Evolutionary conservation across 1,284 basidiomycete species (phyloP).

Genomic region (Hypsizygus ulmarius): DNA sequence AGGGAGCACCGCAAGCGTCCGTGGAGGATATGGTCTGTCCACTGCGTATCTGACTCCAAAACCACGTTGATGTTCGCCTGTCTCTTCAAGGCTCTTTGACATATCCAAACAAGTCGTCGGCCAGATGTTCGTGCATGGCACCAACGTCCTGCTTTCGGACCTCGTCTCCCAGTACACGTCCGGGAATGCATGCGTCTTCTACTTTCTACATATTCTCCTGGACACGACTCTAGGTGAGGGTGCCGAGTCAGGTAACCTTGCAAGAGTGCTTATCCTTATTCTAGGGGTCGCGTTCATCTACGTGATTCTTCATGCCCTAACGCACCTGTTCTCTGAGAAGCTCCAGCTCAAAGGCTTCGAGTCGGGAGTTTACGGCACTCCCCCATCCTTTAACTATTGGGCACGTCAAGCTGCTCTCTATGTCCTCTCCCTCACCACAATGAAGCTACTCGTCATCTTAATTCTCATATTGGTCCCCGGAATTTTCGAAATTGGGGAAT

Average conservation of each 20-base stretch:
- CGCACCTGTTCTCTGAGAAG: constrained; percentile 64
- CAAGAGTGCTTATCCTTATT: constrained; percentile 1
- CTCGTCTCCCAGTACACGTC: constrained; percentile 63
- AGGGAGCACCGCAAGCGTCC: constrained; percentile 81
- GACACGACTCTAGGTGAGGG: constrained; percentile 88
- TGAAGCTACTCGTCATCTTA: constrained; percentile 85
- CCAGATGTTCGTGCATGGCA: constrained; percentile 85
- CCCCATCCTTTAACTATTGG: constrained; percentile 76
- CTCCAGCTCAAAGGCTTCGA: constrained; percentile 75
- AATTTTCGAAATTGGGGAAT: constrained; percentile 74
- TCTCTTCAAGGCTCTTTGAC: constrained; percentile 68
- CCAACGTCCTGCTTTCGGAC: constrained; percentile 82
- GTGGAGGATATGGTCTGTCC: constrained; percentile 86
- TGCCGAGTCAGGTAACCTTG: neutral
- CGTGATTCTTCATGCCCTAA: constrained; percentile 68
- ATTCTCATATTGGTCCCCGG: constrained; percentile 72
- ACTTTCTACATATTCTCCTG: constrained; percentile 92
- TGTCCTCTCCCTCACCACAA: constrained; percentile 77
- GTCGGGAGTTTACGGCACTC: constrained; percentile 85
- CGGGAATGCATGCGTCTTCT: constrained; percentile 85
- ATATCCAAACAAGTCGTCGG: constrained; percentile 92
- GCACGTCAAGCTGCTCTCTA: constrained; percentile 84
- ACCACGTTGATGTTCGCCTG: constrained; percentile 9
- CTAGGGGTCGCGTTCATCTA: constrained; percentile 87
- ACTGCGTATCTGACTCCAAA: constrained; percentile 5